Percentiles rank a stretch among this genome's conserved stretches.
phyloP scores from a whole-genome alignment of 208 protist genomes.

The Leishmania amazonensis region DNA sequence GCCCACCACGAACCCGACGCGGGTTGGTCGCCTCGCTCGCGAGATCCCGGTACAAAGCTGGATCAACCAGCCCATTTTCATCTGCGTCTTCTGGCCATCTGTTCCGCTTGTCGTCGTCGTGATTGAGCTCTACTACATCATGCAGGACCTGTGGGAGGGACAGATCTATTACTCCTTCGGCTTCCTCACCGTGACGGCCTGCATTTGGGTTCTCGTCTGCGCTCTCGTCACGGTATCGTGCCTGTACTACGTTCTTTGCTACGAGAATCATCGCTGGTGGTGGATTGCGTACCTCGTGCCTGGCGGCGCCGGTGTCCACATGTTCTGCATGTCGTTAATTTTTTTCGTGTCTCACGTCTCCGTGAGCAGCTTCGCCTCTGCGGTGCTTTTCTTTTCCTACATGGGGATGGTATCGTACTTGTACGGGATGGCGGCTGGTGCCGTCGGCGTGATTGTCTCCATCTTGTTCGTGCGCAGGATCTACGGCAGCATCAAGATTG shows the following conservation, averaged over 20 bases:
- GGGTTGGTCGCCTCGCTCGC: slow-evolving; percentile 95
- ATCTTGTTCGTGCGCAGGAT: slow-evolving; percentile 87
- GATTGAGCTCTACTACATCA: slow-evolving; percentile 99
- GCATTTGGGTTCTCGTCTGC: slow-evolving; percentile 95
- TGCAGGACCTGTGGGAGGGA: slow-evolving; percentile 94
- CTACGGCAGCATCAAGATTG: slow-evolving; percentile 69
- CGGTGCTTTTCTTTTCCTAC: slow-evolving; percentile 90
- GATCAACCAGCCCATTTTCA: slow-evolving; percentile 58
- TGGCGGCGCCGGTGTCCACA: slow-evolving; percentile 89
- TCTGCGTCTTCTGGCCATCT: slow-evolving; percentile 68
- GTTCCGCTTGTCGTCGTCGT: slow-evolving; percentile 97
- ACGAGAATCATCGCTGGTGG: slow-evolving; percentile 99
- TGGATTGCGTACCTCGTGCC: slow-evolving; percentile 96
- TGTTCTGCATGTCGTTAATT: slow-evolving; percentile 93
- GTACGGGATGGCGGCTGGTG: slow-evolving; percentile 82
- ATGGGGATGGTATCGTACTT: slow-evolving; percentile 77
- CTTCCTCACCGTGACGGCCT: slow-evolving; percentile 96
- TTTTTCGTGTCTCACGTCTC: slow-evolving; percentile 88
- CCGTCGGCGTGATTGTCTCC: slow-evolving; percentile 77
- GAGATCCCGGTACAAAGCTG: slow-evolving; percentile 94
- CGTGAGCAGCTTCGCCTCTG: slow-evolving; percentile 70
- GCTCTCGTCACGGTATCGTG: slow-evolving; percentile 97
- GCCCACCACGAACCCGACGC: slow-evolving; percentile 81
- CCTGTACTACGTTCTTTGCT: slow-evolving; percentile 98
- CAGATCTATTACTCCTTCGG: slow-evolving; percentile 99